A percentile compares a stretch with the other conserved stretches of the same genome.
Evolutionary conservation across 306 rosid species (phyloP).

Genomic region (Alnus rubra): DNA sequence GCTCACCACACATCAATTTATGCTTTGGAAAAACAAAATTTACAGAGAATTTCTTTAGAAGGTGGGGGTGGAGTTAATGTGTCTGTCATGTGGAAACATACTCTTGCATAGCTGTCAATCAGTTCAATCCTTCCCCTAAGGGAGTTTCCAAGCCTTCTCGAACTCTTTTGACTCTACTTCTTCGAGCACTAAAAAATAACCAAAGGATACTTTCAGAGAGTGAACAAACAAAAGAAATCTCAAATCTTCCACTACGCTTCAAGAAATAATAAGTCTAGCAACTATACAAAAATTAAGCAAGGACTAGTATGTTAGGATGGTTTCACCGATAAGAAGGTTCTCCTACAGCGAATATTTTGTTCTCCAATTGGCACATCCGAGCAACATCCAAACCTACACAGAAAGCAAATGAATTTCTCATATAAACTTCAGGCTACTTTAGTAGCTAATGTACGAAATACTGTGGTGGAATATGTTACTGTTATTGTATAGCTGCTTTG

Average conservation of each 20-base stretch:
- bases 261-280: slow-evolving; percentile 1
- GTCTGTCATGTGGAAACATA: slow-evolving; percentile 38
- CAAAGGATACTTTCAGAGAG: slow-evolving; percentile 3
- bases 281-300: slow-evolving; percentile 22
- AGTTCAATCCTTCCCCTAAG: slow-evolving; percentile 77
- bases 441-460: neutral
- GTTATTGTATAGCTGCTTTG: neutral
- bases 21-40: slow-evolving; percentile 16
- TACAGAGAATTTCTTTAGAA: slow-evolving; percentile 3
- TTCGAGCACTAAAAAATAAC: slow-evolving; percentile 59
- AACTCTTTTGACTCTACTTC: slow-evolving; percentile 75
- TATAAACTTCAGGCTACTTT: slow-evolving; percentile 12
- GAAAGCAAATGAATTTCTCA: slow-evolving; percentile 18
- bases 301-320: slow-evolving; percentile 10
- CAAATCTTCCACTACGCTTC: slow-evolving; percentile 2
- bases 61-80: neutral
- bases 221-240: neutral
- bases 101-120: slow-evolving; percentile 90
- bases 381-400: slow-evolving; percentile 90
- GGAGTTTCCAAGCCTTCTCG: slow-evolving; percentile 82
- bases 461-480: neutral
- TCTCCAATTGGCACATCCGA: slow-evolving; percentile 96
- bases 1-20: slow-evolving; percentile 25
- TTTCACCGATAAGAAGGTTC: slow-evolving; percentile 88
- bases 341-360: slow-evolving; percentile 91